phyloP scores from a whole-genome alignment of 768 basidiomycete species.

The Hortiboletus campestris region DNA sequence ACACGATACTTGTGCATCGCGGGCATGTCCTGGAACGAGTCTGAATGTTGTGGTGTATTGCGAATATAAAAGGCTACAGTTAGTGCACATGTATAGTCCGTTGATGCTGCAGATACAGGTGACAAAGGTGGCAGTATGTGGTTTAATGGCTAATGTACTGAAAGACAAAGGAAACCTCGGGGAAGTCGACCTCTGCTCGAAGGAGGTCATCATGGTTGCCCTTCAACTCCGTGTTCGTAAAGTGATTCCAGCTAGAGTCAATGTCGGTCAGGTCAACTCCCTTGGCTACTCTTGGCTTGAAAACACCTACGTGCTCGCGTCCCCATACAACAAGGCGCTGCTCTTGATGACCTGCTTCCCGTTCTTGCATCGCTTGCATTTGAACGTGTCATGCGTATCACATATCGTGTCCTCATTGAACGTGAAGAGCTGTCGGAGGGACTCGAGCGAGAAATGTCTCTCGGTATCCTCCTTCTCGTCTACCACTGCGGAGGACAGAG shows the following conservation, averaged over 20 bases:
- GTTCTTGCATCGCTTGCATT: slow-evolving; percentile 87
- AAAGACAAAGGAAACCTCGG: slow-evolving; percentile 92
- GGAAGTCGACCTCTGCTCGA: slow-evolving; percentile 79
- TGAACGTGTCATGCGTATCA: slow-evolving; percentile 98
- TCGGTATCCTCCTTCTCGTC: slow-evolving; percentile 96
- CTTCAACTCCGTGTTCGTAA: slow-evolving; percentile 82
- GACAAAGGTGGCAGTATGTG: neutral
- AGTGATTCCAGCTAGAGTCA: slow-evolving; percentile 88
- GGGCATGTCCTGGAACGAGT: too few relatives aligned
- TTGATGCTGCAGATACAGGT: slow-evolving; percentile 1
- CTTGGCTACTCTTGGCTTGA: neutral
- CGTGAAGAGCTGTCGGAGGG: slow-evolving; percentile 85
- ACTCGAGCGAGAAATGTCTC: slow-evolving; percentile 89
- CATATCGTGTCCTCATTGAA: slow-evolving; percentile 85
- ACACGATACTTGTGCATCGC: too few relatives aligned
- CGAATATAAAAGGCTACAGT: neutral
- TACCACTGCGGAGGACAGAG: slow-evolving; percentile 95
- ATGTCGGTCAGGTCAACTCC: neutral
- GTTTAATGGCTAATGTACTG: slow-evolving; percentile 88
- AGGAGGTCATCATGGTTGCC: slow-evolving; percentile 95
- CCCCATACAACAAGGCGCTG: slow-evolving; percentile 88
- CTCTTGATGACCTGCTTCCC: slow-evolving; percentile 83
- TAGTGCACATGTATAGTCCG: slow-evolving; percentile 5
- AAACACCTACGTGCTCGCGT: slow-evolving; percentile 88
- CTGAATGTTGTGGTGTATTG: neutral